A percentile compares a stretch with the other conserved stretches of the same genome.
Evolutionary conservation across 1,284 basidiomycete species (phyloP).

Genomic region (Ustilago esculenta): DNA sequence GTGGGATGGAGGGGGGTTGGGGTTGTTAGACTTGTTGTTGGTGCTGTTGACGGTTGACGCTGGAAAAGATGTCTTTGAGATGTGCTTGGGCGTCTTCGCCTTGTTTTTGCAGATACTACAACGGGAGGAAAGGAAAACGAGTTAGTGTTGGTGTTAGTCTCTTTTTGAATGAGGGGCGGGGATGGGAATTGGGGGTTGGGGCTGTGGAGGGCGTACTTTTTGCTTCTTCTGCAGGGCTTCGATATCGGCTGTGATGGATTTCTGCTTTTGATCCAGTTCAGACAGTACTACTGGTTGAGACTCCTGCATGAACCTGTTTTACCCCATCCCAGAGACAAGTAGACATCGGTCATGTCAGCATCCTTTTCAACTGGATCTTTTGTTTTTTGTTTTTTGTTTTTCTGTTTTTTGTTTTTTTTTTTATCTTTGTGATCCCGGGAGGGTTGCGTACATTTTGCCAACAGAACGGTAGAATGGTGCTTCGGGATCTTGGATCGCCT

Average conservation of each 20-base stretch:
- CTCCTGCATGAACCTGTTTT: slow-evolving; percentile 37
- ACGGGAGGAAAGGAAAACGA: not conserved
- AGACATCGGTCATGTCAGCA: no score
- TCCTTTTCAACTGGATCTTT: no score
- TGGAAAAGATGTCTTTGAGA: slow-evolving; percentile 47
- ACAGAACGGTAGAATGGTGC: slow-evolving; percentile 32
- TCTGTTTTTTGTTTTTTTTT: no score
- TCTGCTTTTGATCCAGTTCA: slow-evolving; percentile 22
- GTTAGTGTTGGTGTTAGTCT: not conserved
- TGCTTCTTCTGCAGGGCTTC: slow-evolving; percentile 29
- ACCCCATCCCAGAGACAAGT: not conserved
- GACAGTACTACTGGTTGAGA: slow-evolving; percentile 17
- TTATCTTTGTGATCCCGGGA: no score
- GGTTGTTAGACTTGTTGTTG: slow-evolving; percentile 2
- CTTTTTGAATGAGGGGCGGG: not conserved
- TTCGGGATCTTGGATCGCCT: slow-evolving; percentile 18
- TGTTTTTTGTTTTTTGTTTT: no score
- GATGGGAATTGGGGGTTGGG: not conserved
- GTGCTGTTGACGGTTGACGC: slow-evolving; percentile 39
- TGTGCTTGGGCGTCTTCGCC: slow-evolving; percentile 42
- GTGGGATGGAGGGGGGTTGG: no score
- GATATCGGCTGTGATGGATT: slow-evolving; percentile 17
- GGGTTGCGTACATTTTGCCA: slow-evolving; percentile 46
- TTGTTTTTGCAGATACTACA: slow-evolving; percentile 46
- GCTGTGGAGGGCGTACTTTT: slow-evolving; percentile 15